Conservation (phyloP, 2,329 filamentous ascomycete genomes). For the Monosporascus sp. region DNA sequence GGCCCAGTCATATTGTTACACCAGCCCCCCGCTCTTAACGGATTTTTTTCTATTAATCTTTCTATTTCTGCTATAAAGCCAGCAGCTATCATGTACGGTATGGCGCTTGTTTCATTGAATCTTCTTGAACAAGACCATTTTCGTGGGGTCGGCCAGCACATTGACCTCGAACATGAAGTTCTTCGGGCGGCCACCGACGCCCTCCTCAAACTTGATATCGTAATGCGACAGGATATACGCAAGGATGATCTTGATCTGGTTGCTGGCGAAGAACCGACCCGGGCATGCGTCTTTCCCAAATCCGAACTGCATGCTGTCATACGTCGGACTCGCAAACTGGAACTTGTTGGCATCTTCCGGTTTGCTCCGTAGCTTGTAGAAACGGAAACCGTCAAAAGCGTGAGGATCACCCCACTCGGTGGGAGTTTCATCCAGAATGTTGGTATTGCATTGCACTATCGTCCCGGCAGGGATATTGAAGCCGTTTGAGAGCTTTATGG, state of each 20-base stretch:
- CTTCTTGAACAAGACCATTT: conserved; percentile 21
- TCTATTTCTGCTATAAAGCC: too few species aligned
- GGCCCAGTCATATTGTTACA: not conserved
- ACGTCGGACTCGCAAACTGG: conserved; percentile 28
- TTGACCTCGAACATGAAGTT: conserved; percentile 26
- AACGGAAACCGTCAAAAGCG: conserved; percentile 23
- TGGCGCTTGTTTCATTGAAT: conserved; percentile 2
- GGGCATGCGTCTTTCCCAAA: conserved; percentile 35
- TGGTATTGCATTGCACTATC: conserved; percentile 21
- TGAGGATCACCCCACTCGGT: conserved; percentile 19
- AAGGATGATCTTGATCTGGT: conserved; percentile 32
- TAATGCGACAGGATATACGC: conserved; percentile 20
- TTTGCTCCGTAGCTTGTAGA: conserved; percentile 19
- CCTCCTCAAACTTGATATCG: conserved; percentile 19
- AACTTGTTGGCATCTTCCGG: conserved; percentile 19
- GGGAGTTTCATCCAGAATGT: conserved; percentile 22
- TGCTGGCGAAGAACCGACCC: conserved; percentile 34
- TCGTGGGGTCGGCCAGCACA: conserved; percentile 20
- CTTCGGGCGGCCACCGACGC: conserved; percentile 15
- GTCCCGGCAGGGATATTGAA: conserved; percentile 24
- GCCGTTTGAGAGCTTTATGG: conserved; percentile 27
- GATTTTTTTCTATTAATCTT: too few species aligned
- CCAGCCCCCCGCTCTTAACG: not conserved
- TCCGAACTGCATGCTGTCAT: conserved; percentile 31
- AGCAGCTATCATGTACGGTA: not conserved